A percentile compares a stretch with the other conserved stretches of the same genome.
Evolutionary conservation across 1,139 yeast species (phyloP).

Genomic region (Pichia sp.): DNA sequence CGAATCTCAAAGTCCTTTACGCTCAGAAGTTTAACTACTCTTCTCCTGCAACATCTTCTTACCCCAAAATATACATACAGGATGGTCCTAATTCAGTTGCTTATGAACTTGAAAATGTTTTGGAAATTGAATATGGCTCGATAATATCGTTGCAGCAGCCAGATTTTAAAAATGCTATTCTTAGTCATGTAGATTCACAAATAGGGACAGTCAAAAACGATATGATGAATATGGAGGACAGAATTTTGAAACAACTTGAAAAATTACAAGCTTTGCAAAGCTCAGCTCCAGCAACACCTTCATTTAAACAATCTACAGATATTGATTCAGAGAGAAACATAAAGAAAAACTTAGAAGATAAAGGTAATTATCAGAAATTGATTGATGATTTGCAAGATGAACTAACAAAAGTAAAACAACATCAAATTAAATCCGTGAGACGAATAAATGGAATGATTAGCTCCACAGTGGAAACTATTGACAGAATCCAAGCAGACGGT

Average conservation of each 20-base stretch:
- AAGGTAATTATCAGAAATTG: constrained; percentile 33
- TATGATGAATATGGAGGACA: constrained; percentile 34
- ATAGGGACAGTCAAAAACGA: constrained; percentile 35
- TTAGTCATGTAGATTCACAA: constrained; percentile 21
- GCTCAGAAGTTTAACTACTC: constrained; percentile 85
- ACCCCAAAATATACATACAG: constrained; percentile 78
- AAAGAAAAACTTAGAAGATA: constrained; percentile 13
- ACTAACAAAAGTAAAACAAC: constrained; percentile 37
- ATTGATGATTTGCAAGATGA: constrained; percentile 47
- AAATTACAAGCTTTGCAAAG: constrained; percentile 19
- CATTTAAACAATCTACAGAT: constrained; percentile 8
- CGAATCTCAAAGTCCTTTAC: constrained; percentile 60
- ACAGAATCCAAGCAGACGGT: constrained; percentile 45
- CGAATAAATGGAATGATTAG: constrained; percentile 42
- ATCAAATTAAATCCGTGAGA: constrained; percentile 45
- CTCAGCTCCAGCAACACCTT: background rate
- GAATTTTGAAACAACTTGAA: constrained; percentile 33
- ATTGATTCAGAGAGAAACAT: constrained; percentile 16
- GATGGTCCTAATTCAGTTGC: constrained; percentile 58
- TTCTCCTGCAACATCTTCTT: constrained; percentile 47
- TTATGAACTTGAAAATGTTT: constrained; percentile 78
- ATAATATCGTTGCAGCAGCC: constrained; percentile 48
- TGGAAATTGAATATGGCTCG: constrained; percentile 57
- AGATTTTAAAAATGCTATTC: constrained; percentile 20
- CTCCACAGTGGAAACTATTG: constrained; percentile 45